phyloP scores from a whole-genome alignment of 1,139 yeast species.

The Pneumocystis carinii region DNA sequence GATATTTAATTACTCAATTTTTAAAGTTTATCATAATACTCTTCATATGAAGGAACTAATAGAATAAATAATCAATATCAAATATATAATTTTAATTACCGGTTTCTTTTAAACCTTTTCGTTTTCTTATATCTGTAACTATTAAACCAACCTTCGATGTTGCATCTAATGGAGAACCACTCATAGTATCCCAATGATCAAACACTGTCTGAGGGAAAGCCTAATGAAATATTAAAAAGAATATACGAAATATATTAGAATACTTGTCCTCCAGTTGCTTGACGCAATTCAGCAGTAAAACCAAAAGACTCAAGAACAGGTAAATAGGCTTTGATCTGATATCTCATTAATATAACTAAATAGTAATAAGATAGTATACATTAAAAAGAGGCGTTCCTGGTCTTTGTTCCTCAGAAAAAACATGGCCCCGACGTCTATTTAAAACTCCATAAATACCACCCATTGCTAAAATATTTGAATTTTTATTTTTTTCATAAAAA shows the following conservation, averaged over 20 bases:
- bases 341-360: background rate
- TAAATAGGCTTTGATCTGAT: slow-evolving; percentile 80
- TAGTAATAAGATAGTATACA: slow-evolving; percentile 8
- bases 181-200: slow-evolving; percentile 91
- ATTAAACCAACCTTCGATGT: slow-evolving; percentile 88
- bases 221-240: background rate
- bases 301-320: slow-evolving; percentile 99
- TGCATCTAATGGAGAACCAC: slow-evolving; percentile 88
- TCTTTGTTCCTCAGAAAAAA: slow-evolving; percentile 96
- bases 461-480: background rate
- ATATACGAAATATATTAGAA: background rate
- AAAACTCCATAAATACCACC: slow-evolving; percentile 99
- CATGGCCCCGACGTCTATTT: slow-evolving; percentile 99
- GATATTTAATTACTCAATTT: background rate
- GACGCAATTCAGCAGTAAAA: slow-evolving; percentile 98
- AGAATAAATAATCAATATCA: background rate
- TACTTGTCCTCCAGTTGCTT: slow-evolving; percentile 97
- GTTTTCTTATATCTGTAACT: slow-evolving; percentile 80
- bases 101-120: slow-evolving; percentile 80
- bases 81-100: background rate
- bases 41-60: background rate
- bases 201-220: slow-evolving; percentile 99
- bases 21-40: background rate
- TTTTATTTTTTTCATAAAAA: background rate
- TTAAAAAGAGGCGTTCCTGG: slow-evolving; percentile 99